These are phyloP conservation scores for Hypholoma sublateritium DNA, from an alignment of 768 basidiomycete species.

Conservation along the genomic window DNA sequence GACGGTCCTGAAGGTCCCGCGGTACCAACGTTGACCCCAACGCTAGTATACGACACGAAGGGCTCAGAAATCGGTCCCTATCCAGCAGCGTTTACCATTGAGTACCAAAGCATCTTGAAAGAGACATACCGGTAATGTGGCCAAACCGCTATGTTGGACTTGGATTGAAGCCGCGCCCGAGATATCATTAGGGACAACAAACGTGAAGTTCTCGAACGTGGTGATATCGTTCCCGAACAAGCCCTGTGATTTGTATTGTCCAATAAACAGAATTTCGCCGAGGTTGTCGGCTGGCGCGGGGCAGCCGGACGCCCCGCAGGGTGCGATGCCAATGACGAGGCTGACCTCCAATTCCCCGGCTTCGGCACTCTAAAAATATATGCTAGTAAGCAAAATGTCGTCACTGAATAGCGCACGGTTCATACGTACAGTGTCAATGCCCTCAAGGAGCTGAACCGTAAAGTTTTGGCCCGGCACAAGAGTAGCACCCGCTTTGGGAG, in stretches of 20 bases:
- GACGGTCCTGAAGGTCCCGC: background rate
- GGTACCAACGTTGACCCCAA: background rate
- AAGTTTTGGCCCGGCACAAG: background rate
- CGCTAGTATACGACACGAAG: background rate
- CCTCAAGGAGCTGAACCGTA: background rate
- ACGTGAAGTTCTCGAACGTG: slow-evolving; percentile 1
- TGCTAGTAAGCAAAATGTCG: background rate
- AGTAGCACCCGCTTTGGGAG: background rate
- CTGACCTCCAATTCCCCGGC: slow-evolving; percentile 9
- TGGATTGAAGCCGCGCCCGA: slow-evolving; percentile 3
- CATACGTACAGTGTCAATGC: background rate
- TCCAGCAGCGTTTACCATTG: background rate
- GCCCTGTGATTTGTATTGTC: slow-evolving; percentile 1
- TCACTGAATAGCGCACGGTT: background rate
- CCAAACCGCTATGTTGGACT: background rate
- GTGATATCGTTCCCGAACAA: background rate
- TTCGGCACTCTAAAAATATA: background rate
- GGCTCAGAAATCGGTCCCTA: background rate
- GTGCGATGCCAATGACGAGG: slow-evolving; percentile 9
- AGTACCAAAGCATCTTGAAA: background rate
- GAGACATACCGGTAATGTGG: background rate
- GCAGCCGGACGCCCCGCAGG: slow-evolving; percentile 6
- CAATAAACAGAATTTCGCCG: slow-evolving; percentile 6
- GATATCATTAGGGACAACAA: background rate
- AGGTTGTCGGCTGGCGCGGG: slow-evolving; percentile 6